Conservation (phyloP, 352 stramenopile species). For the Pythium pyrilobum region DNA sequence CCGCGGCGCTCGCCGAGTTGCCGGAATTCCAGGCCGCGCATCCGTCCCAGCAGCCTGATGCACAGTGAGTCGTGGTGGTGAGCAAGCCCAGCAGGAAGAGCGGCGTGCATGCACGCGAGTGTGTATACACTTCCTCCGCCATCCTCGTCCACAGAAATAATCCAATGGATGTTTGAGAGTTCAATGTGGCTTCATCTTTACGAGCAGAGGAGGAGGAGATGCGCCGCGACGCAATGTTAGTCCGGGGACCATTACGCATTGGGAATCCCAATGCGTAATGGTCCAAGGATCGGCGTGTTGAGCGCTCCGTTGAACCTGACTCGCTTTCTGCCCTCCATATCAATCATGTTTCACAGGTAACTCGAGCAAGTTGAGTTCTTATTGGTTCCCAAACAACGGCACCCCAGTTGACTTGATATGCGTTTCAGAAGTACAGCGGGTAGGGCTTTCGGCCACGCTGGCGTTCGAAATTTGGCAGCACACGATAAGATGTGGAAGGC, state of each 20-base stretch:
- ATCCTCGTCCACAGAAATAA: no score
- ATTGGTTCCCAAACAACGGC: no score
- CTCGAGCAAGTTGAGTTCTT: neutral
- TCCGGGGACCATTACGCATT: no score
- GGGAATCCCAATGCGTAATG: neutral
- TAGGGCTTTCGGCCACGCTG: neutral
- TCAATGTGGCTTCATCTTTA: no score
- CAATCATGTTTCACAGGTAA: neutral
- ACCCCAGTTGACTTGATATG: neutral
- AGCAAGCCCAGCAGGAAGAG: neutral
- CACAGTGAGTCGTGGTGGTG: constrained; percentile 13
- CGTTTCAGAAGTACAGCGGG: neutral
- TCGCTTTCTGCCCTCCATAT: neutral
- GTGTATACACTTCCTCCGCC: no score
- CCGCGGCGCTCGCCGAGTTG: constrained; percentile 52
- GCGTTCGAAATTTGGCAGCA: neutral
- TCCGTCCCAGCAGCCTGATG: constrained; percentile 77
- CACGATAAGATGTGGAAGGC: no score
- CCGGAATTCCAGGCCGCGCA: constrained; percentile 81
- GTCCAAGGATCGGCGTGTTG: neutral
- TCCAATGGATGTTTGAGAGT: no score
- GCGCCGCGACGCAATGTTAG: no score
- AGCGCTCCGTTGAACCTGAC: neutral
- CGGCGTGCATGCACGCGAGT: neutral
- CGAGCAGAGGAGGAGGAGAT: no score